Evolutionary conservation across 495 filamentous ascomycete species (phyloP).

Genomic region (Podospora comata): DNA sequence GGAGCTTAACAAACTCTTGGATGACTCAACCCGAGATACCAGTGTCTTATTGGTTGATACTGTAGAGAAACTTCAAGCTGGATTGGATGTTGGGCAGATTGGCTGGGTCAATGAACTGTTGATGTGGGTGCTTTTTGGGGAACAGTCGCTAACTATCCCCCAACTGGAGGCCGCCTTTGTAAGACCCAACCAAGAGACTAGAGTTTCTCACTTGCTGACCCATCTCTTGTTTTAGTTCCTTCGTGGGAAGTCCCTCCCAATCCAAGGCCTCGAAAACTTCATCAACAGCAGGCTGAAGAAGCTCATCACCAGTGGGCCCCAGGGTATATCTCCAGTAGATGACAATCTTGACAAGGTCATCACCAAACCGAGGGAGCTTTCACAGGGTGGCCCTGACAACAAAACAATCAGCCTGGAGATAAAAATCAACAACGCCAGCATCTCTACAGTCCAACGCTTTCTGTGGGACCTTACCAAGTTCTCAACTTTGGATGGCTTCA

Average conservation of each 20-base stretch:
- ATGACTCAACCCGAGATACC: neutral
- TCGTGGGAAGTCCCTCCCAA: neutral
- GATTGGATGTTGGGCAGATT: neutral
- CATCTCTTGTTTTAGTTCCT: neutral
- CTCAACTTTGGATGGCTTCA: constrained; percentile 12
- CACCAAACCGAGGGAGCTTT: constrained; percentile 9
- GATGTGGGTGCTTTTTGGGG: constrained; percentile 7
- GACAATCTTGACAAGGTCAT: constrained; percentile 4
- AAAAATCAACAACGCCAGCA: constrained; percentile 11
- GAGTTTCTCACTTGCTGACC: neutral
- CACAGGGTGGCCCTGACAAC: neutral
- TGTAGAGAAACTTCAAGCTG: constrained; percentile 9
- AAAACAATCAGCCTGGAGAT: constrained; percentile 12
- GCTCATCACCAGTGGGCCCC: neutral
- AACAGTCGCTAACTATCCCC: constrained; percentile 1
- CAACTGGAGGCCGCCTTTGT: constrained; percentile 14
- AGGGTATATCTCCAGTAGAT: neutral
- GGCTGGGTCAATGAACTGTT: constrained; percentile 8
- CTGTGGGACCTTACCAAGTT: constrained; percentile 13
- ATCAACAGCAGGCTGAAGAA: constrained; percentile 6
- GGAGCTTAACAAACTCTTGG: constrained; percentile 8
- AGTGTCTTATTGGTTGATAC: neutral
- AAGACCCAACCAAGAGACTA: neutral
- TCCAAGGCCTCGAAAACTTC: constrained; percentile 10
- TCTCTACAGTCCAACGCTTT: constrained; percentile 9